Percentiles rank a stretch among this genome's conserved stretches.
phyloP scores from a whole-genome alignment of 2,329 filamentous ascomycete genomes.

The Venturia aucupariae region DNA sequence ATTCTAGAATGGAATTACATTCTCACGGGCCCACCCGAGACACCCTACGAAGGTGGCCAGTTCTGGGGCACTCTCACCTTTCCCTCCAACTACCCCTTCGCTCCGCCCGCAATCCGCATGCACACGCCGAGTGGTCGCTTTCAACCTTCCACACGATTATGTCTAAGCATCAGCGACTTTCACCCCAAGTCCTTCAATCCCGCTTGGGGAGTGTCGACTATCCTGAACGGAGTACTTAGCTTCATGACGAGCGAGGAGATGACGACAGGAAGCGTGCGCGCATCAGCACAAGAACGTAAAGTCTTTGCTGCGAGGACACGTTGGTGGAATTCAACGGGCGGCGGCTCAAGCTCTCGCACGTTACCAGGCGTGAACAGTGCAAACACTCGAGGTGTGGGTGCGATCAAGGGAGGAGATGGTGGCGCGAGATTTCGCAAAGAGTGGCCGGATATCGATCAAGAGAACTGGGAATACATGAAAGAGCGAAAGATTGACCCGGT shows the following conservation, averaged over 20 bases:
- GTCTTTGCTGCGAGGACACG: slow-evolving; percentile 66
- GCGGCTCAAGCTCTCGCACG: slow-evolving; percentile 55
- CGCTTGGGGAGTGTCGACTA: slow-evolving; percentile 95
- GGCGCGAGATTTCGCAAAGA: slow-evolving; percentile 82
- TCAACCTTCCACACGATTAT: slow-evolving; percentile 83
- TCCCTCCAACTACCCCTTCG: slow-evolving; percentile 93
- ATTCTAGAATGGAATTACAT: slow-evolving; percentile 96
- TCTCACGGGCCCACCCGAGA: slow-evolving; percentile 86
- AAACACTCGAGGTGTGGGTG: slow-evolving; percentile 44
- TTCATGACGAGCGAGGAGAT: slow-evolving; percentile 99
- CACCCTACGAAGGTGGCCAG: slow-evolving; percentile 87
- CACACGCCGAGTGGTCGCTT: slow-evolving; percentile 95
- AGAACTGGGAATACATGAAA: slow-evolving; percentile 90
- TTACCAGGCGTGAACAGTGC: slow-evolving; percentile 34
- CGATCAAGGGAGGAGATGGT: slow-evolving; percentile 81
- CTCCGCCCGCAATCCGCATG: slow-evolving; percentile 96
- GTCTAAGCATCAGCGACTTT: slow-evolving; percentile 93
- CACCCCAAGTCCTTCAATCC: slow-evolving; percentile 98
- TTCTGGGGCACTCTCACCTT: slow-evolving; percentile 98
- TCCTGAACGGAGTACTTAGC: slow-evolving; percentile 82
- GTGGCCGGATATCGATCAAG: slow-evolving; percentile 80
- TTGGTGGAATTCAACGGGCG: slow-evolving; percentile 97
- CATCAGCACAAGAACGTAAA: slow-evolving; percentile 66
- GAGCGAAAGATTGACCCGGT: slow-evolving; percentile 67
- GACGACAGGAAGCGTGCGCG: slow-evolving; percentile 84